Base-by-base conservation (phyloP, 31 red algal species). In the Endocladia muricata region DNA sequence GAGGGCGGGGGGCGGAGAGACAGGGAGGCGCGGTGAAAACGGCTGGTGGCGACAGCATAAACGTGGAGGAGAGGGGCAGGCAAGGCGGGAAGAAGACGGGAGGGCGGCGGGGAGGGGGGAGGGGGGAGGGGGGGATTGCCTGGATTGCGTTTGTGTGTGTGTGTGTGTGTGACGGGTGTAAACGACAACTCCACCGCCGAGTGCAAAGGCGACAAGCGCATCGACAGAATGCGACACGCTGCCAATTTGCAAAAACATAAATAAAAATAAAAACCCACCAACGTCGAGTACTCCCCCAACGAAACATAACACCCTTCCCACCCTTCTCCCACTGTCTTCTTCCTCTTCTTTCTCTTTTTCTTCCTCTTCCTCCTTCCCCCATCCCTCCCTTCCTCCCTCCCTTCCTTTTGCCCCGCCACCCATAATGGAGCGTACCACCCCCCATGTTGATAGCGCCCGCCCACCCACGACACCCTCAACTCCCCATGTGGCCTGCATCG, bases 401-500 rank as follows among this genome's bases (percentile, higher is more conserved):
- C 44, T 49, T 49, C 44, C 11, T 19, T 8, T 49, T 8, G 19
- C 8, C 44, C 8, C 44, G 44, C 8, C 44, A 8, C 44, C 11
- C 44, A 49, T 13, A 49, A 49, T 49, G 44, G 11, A 49, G 19
- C 11, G 19, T 49, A 49, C 11, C 44, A 49, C 11, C 8, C 11
- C 8, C 19, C 11, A 19, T 49, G 44, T 8, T 13, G 11, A 49
- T 13, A 19, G 11, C 19, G 19, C 19, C 44, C 8, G 19, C 11
- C 11, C 11, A 8, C 11, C 8, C 44, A 19, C 44, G 44, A 13
- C 44, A 19, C 44, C 11, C 44, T 49, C 44, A 49, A 39, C 54
- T 0, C 13, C 36, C 1, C 73, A 76, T 8, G 47, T 81, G 36
- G 77, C 64, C 22, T 81, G 77, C 33, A 35, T 81, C 30, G 61